These are phyloP conservation scores for Rhodotorula sp. DNA, from an alignment of 1,284 basidiomycete genomes.

Conservation along the genomic window DNA sequence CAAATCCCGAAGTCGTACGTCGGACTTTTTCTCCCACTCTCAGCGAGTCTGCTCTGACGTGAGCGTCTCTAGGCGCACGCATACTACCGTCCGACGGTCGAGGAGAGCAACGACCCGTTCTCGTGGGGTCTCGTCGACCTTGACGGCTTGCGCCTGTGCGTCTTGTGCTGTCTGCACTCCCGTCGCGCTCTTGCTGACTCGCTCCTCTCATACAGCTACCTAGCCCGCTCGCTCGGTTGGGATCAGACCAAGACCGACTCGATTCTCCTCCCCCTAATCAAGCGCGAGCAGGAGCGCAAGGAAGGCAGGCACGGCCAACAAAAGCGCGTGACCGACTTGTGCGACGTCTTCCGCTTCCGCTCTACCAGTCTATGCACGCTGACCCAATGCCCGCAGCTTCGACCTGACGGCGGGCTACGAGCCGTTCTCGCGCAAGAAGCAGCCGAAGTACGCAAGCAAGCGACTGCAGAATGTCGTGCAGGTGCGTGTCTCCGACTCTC, in stretches of 20 bases:
- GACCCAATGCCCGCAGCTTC: conserved; percentile 47
- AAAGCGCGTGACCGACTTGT: conserved; percentile 61
- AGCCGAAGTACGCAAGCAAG: conserved; percentile 71
- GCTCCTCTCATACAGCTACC: conserved; percentile 61
- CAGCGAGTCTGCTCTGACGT: neutral
- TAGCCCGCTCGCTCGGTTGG: conserved; percentile 86
- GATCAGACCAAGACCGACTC: conserved; percentile 83
- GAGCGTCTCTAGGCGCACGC: conserved; percentile 70
- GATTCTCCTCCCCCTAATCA: conserved; percentile 87
- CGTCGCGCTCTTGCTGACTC: conserved; percentile 1
- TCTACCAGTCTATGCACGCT: neutral
- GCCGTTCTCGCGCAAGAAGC: conserved; percentile 22
- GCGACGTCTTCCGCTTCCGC: neutral
- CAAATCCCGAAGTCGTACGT: conserved; percentile 80
- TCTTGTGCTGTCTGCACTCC: conserved; percentile 15
- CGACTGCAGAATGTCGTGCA: conserved; percentile 82
- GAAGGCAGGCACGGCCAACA: conserved; percentile 62
- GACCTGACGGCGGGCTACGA: conserved; percentile 57
- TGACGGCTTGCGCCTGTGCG: conserved; percentile 78
- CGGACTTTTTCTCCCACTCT: neutral
- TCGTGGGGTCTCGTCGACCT: conserved; percentile 97
- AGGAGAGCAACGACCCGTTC: conserved; percentile 89
- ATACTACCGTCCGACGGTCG: conserved; percentile 87
- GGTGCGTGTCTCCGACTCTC: neutral
- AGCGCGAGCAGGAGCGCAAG: conserved; percentile 72